phyloP scores from a whole-genome alignment of 2,329 filamentous ascomycete species.

The Tolypocladium cylindrosporum region DNA sequence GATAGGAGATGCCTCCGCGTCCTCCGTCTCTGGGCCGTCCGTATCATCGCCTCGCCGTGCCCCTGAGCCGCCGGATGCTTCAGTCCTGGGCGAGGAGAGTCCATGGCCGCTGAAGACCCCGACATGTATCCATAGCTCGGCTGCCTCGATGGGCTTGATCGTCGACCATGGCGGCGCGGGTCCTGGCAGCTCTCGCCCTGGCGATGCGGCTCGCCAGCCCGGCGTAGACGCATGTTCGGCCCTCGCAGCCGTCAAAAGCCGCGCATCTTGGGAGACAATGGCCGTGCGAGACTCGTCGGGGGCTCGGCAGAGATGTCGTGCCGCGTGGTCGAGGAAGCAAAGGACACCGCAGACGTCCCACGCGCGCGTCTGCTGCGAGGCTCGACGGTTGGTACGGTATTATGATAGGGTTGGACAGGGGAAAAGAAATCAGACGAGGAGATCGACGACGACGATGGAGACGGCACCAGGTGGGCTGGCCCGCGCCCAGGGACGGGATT shows the following conservation, averaged over 20 bases:
- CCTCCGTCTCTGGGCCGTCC: background rate
- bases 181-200: background rate
- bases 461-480: background rate
- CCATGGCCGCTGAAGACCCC: background rate
- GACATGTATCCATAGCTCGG: background rate
- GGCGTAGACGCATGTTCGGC: conserved; percentile 5
- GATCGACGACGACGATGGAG: background rate
- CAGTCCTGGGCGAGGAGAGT: background rate
- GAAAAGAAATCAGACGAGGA: background rate
- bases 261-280: conserved; percentile 10
- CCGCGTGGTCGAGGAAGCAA: background rate
- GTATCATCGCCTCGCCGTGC: background rate
- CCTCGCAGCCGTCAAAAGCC: conserved; percentile 9
- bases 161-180: background rate
- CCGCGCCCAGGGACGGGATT: background rate
- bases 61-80: background rate
- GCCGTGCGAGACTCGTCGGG: background rate
- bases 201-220: conserved; percentile 5
- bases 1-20: background rate
- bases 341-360: background rate
- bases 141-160: background rate
- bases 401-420: background rate
- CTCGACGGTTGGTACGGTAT: background rate
- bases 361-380: background rate
- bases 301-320: background rate